Percentiles rank a stretch among this genome's conserved stretches.
These are phyloP conservation scores for Rhodamnia rubescens DNA, from an alignment of 345 rosid species.

Conservation along the genomic window DNA sequence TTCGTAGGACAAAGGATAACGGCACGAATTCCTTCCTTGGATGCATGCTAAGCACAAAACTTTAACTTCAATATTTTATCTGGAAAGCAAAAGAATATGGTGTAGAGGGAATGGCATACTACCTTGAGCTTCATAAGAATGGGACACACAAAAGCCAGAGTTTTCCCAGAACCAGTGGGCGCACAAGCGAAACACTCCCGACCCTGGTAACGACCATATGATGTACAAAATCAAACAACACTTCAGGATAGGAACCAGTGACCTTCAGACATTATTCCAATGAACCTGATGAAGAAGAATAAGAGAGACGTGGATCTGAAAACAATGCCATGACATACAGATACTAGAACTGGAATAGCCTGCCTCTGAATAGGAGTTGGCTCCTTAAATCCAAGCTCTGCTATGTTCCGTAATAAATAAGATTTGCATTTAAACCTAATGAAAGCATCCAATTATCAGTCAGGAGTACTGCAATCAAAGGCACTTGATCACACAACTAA, in stretches of 20 bases:
- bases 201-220: slow-evolving; percentile 21
- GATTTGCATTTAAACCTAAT: slow-evolving; percentile 61
- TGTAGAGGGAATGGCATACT: background rate
- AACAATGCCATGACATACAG: slow-evolving; percentile 42
- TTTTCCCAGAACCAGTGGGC: slow-evolving; percentile 96
- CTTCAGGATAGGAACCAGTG: background rate
- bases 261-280: background rate
- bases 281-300: background rate
- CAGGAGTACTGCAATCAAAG: background rate
- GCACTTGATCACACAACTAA: background rate
- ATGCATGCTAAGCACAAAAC: slow-evolving; percentile 30
- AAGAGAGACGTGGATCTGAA: background rate
- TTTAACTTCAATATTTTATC: slow-evolving; percentile 4
- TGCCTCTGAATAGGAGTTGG: slow-evolving; percentile 98
- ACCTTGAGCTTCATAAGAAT: slow-evolving; percentile 96
- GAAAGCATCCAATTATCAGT: background rate
- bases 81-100: background rate
- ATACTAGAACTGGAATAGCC: slow-evolving; percentile 81
- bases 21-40: slow-evolving; percentile 68
- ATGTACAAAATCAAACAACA: background rate
- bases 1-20: slow-evolving; percentile 84
- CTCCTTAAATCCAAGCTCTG: slow-evolving; percentile 79
- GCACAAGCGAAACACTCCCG: slow-evolving; percentile 97
- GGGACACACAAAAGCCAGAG: slow-evolving; percentile 84
- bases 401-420: slow-evolving; percentile 53